phyloP scores from a whole-genome alignment of 495 filamentous ascomycete genomes.

The Oidiodendron maius region DNA sequence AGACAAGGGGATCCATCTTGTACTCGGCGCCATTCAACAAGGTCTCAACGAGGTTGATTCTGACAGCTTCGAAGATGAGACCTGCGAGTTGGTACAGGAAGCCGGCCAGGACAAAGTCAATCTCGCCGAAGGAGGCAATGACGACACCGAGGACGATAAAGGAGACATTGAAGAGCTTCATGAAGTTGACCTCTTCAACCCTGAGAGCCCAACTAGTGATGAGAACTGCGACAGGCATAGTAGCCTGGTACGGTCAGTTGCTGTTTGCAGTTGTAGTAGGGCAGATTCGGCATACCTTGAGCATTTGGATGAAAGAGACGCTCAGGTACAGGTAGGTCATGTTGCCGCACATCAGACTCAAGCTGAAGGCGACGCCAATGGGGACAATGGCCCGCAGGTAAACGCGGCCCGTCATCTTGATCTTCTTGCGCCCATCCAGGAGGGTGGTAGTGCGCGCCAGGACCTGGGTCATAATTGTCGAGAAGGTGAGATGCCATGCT shows the following conservation, averaged over 20 bases:
- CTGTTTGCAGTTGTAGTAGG: not conserved
- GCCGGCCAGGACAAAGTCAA: constrained; percentile 81
- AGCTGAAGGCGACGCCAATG: constrained; percentile 87
- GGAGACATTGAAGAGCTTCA: constrained; percentile 77
- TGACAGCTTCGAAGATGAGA: constrained; percentile 84
- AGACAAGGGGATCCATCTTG: constrained; percentile 97
- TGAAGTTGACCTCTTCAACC: constrained; percentile 69
- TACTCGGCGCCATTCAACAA: constrained; percentile 83
- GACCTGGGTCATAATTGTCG: constrained; percentile 84
- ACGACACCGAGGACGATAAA: constrained; percentile 86
- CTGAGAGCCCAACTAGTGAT: constrained; percentile 79
- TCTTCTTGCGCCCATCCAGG: constrained; percentile 82
- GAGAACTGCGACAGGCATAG: constrained; percentile 84
- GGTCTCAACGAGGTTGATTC: constrained; percentile 86
- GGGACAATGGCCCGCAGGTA: constrained; percentile 89
- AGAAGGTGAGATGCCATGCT: constrained; percentile 87
- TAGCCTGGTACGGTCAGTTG: constrained; percentile 46
- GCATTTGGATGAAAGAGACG: constrained; percentile 96
- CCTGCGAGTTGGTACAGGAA: constrained; percentile 83
- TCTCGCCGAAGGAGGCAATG: constrained; percentile 87
- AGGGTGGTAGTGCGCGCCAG: constrained; percentile 78
- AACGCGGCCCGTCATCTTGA: constrained; percentile 90
- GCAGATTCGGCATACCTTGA: constrained; percentile 53
- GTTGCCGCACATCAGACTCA: constrained; percentile 93
- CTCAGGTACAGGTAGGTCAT: constrained; percentile 87